Conservation (phyloP, 2,329 filamentous ascomycete genomes). For the Phyllosticta citribraziliensis region DNA sequence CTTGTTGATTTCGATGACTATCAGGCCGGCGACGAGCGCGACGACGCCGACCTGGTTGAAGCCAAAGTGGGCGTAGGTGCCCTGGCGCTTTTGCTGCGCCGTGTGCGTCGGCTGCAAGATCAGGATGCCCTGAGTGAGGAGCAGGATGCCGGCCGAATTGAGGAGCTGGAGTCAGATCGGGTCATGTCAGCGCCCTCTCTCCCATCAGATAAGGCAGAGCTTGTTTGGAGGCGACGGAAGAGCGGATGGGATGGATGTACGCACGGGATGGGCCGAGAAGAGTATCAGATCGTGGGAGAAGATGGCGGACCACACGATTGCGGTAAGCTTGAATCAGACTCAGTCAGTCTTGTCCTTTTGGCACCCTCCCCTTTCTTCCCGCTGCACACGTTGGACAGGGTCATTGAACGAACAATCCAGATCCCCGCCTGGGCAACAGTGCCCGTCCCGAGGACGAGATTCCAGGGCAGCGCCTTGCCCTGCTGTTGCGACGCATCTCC, state of each 20-base stretch:
- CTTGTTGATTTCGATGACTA: slow-evolving; percentile 80
- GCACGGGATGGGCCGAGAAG: slow-evolving; percentile 82
- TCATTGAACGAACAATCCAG: slow-evolving; percentile 47
- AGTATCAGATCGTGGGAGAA: slow-evolving; percentile 63
- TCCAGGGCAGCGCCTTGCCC: slow-evolving; percentile 53
- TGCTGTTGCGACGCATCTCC: slow-evolving; percentile 66
- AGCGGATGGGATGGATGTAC: slow-evolving; percentile 20
- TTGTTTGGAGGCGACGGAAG: not conserved
- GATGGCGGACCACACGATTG: slow-evolving; percentile 68
- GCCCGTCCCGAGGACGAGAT: slow-evolving; percentile 79
- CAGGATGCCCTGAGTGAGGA: slow-evolving; percentile 70
- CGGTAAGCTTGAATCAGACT: slow-evolving; percentile 45
- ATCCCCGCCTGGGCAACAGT: slow-evolving; percentile 70
- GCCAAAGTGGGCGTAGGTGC: slow-evolving; percentile 55
- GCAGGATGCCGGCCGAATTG: slow-evolving; percentile 57
- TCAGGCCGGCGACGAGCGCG: slow-evolving; percentile 53
- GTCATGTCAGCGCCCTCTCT: not conserved
- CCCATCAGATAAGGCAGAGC: slow-evolving; percentile 12
- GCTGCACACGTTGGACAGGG: not conserved
- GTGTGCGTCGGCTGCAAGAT: slow-evolving; percentile 82
- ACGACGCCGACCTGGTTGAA: slow-evolving; percentile 59
- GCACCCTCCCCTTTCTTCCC: not conserved
- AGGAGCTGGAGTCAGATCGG: slow-evolving; percentile 30
- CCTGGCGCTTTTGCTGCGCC: slow-evolving; percentile 57
- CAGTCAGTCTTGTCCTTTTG: not conserved